Conservation (phyloP, 495 filamentous ascomycete species). For the Sporormia fimetaria region DNA sequence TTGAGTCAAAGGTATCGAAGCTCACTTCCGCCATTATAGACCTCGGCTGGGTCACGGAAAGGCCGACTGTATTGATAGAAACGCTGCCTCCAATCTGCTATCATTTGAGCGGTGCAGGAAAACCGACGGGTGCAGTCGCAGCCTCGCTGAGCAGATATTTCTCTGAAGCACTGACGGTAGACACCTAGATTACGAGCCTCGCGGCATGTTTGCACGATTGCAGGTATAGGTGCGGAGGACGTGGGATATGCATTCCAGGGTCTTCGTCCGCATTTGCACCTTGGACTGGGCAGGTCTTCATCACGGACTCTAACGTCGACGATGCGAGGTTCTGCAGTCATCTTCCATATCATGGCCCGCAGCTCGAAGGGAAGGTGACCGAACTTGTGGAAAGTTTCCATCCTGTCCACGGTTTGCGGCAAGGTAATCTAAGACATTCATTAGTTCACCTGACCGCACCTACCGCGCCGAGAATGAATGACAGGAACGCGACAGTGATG, state of each 20-base stretch:
- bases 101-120: no score
- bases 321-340: slow-evolving; percentile 10
- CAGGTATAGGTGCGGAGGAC: slow-evolving; percentile 7
- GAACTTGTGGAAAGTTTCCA: slow-evolving; percentile 5
- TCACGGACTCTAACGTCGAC: not conserved
- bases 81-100: no score
- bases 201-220: slow-evolving; percentile 2
- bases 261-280: no score
- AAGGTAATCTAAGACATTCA: no score
- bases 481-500: no score
- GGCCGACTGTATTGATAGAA: no score
- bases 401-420: no score
- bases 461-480: no score
- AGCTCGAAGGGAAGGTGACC: slow-evolving; percentile 4
- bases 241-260: not conserved
- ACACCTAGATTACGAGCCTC: slow-evolving; percentile 5
- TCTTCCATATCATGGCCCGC: slow-evolving; percentile 2
- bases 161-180: slow-evolving; percentile 8
- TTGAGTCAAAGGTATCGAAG: slow-evolving; percentile 6
- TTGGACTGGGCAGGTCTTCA: not conserved
- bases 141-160: not conserved
- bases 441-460: no score
- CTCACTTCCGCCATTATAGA: not conserved
- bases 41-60: not conserved
- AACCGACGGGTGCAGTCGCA: not conserved